Evolutionary conservation across 2,329 filamentous ascomycete genomes (phyloP).

Genomic region (Talaromyces amestolkiae): DNA sequence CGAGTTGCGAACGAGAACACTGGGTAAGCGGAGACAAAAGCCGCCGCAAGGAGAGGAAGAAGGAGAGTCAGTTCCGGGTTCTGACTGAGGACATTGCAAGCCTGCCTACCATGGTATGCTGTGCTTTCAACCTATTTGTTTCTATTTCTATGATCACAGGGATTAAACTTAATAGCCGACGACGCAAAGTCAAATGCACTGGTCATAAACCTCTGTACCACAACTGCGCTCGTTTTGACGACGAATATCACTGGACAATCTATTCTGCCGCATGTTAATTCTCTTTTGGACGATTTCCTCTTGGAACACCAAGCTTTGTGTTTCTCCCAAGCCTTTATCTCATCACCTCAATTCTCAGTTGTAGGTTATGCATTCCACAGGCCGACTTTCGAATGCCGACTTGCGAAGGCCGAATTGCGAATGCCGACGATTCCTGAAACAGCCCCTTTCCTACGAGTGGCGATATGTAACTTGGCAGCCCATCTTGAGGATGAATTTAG

Average conservation of each 20-base stretch:
- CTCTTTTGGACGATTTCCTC: background rate
- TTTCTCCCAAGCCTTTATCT: slow-evolving; percentile 2
- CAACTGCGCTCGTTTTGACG: slow-evolving; percentile 1
- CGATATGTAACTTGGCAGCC: background rate
- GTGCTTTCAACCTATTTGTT: background rate
- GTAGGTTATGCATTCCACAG: background rate
- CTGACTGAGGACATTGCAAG: slow-evolving; percentile 7
- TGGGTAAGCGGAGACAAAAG: slow-evolving; percentile 1
- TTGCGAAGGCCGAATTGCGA: too few species aligned
- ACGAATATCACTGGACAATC: background rate
- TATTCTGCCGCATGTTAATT: background rate
- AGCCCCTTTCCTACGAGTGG: background rate
- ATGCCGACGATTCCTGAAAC: slow-evolving; percentile 2
- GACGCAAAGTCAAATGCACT: slow-evolving; percentile 8
- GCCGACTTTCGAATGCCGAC: background rate
- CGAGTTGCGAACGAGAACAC: background rate
- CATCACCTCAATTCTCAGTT: background rate
- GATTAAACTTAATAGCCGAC: background rate
- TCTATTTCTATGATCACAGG: background rate
- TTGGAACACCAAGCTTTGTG: background rate
- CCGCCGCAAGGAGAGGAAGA: background rate
- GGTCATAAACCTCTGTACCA: background rate
- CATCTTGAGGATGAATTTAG: background rate
- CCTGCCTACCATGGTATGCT: slow-evolving; percentile 3
- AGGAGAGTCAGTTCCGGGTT: background rate